These are phyloP conservation scores for Oryza officinalis DNA, from an alignment of 176 grass and related monocot species.

Conservation along the genomic window DNA sequence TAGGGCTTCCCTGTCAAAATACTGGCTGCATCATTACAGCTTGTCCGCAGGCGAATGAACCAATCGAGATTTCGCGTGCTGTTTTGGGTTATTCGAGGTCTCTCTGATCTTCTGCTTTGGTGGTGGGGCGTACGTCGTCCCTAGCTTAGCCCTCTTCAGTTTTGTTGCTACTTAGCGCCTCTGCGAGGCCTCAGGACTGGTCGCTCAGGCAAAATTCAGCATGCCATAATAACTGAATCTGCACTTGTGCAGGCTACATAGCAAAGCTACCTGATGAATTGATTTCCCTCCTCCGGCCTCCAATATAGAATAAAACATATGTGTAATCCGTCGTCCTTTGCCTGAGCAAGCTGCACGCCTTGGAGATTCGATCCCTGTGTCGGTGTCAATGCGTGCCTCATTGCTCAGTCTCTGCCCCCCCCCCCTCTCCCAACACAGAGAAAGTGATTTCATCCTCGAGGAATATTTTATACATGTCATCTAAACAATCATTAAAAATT, in stretches of 20 bases:
- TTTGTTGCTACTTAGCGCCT: not conserved
- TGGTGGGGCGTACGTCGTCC: not conserved
- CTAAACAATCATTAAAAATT: no score
- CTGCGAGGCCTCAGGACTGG: not conserved
- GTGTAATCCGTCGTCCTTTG: not conserved
- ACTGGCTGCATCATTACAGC: not conserved
- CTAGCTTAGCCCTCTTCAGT: not conserved
- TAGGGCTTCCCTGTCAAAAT: not conserved
- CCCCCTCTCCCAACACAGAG: not conserved
- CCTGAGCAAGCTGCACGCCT: slow-evolving; percentile 12
- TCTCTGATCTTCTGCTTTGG: not conserved
- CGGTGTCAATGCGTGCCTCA: not conserved
- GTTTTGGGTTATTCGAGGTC: not conserved
- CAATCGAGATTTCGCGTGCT: not conserved
- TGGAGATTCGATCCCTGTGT: slow-evolving; percentile 1
- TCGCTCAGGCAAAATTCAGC: slow-evolving; percentile 2
- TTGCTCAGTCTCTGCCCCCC: not conserved
- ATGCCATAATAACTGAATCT: not conserved
- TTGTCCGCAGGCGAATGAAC: not conserved
- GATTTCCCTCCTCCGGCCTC: slow-evolving; percentile 7
- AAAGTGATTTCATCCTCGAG: no score
- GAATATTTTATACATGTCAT: no score
- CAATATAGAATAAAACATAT: not conserved
- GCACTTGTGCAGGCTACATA: slow-evolving; percentile 20
- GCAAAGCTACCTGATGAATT: slow-evolving; percentile 16